Conservation (phyloP, 306 rosid species). For the Fragaria iinumae region DNA sequence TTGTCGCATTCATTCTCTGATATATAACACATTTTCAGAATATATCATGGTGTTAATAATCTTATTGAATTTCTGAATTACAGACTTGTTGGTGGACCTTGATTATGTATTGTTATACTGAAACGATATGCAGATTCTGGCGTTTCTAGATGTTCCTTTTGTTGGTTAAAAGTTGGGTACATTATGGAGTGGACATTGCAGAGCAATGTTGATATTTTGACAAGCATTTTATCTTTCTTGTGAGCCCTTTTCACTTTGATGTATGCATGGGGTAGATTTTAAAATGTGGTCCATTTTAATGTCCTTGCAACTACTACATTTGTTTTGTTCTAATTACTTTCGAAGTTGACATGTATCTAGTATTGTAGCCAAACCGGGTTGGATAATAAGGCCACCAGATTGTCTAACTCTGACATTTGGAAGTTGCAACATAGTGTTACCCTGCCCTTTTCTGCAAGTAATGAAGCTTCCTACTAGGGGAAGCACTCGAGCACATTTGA, state of each 20-base stretch:
- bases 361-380: not conserved
- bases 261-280: not conserved
- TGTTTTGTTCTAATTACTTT: not conserved
- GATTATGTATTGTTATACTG: not conserved
- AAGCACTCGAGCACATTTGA: not conserved
- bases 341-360: not conserved
- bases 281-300: not conserved
- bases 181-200: not conserved
- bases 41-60: not conserved
- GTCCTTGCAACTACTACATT: not conserved
- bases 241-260: not conserved
- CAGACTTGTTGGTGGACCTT: constrained; percentile 3
- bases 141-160: not conserved
- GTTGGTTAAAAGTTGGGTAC: not conserved
- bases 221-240: not conserved
- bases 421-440: not conserved
- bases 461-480: not conserved
- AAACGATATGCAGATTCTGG: not conserved
- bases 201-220: not conserved
- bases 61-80: not conserved
- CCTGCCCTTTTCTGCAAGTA: not conserved
- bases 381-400: not conserved
- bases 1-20: not conserved
- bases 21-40: not conserved
- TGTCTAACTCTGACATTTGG: not conserved